A percentile compares a stretch with the other conserved stretches of the same genome.
These are phyloP conservation scores for Combretum micranthum DNA, from an alignment of 345 rosid genomes.

Conservation along the genomic window DNA sequence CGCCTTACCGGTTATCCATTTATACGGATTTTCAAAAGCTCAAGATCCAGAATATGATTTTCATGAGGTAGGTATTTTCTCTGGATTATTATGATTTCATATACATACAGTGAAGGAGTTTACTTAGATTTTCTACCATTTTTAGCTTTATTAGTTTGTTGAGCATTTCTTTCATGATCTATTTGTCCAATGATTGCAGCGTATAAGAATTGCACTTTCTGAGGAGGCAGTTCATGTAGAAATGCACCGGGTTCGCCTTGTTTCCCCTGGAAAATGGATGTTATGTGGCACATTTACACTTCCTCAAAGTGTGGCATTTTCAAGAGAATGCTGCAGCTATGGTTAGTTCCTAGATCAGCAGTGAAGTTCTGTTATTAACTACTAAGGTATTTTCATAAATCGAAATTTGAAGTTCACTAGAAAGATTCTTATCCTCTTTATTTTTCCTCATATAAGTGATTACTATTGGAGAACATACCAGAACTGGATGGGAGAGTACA, in stretches of 20 bases:
- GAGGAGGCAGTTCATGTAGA: slow-evolving; percentile 76
- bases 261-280: slow-evolving; percentile 97
- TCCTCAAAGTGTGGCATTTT: slow-evolving; percentile 65
- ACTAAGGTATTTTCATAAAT: no score
- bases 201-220: slow-evolving; percentile 59
- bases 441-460: no score
- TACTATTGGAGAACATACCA: no score
- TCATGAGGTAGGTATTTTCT: slow-evolving; percentile 50
- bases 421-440: no score
- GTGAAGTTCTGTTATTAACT: no score
- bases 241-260: slow-evolving; percentile 63
- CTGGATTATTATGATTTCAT: slow-evolving; percentile 5
- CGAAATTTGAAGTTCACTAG: no score
- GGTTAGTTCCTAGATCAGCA: no score
- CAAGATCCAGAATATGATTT: slow-evolving; percentile 88
- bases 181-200: slow-evolving; percentile 29
- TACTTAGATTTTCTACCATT: background rate
- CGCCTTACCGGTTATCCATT: slow-evolving; percentile 64
- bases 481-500: no score
- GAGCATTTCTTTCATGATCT: background rate
- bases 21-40: slow-evolving; percentile 92
- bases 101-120: background rate
- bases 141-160: background rate
- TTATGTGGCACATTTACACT: slow-evolving; percentile 74
- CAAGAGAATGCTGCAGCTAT: slow-evolving; percentile 9